Evolutionary conservation across 2,329 filamentous ascomycete species (phyloP).

Genomic region (Paracorniculantispora psalliotae): DNA sequence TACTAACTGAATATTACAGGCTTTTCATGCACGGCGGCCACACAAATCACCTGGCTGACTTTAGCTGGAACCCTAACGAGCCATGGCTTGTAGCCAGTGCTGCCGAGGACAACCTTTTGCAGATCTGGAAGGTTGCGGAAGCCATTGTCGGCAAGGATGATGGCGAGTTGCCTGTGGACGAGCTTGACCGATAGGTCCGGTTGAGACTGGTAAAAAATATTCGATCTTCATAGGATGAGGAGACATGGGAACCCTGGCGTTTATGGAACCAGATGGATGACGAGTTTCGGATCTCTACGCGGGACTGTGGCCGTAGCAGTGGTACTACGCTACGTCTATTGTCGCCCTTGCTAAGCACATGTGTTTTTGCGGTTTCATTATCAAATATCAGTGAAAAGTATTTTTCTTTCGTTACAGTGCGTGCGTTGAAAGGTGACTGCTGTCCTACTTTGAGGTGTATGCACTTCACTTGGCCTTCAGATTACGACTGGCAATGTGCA

Average conservation of each 20-base stretch:
- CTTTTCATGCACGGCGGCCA: constrained; percentile 99
- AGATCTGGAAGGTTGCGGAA: constrained; percentile 87
- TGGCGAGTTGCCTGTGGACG: constrained; percentile 69
- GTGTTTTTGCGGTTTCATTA: not conserved
- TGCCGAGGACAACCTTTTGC: constrained; percentile 92
- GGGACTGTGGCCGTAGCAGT: not conserved
- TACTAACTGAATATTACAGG: constrained; percentile 35
- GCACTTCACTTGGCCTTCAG: not conserved
- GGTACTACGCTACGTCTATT: not conserved
- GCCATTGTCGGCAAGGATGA: constrained; percentile 75
- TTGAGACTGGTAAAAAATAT: constrained; percentile 13
- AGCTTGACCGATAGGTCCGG: constrained; percentile 59
- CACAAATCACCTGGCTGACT: constrained; percentile 93
- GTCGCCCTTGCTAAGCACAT: not conserved
- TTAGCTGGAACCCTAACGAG: constrained; percentile 95
- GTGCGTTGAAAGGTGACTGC: no score
- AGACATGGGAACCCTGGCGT: constrained; percentile 13
- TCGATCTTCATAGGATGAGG: constrained; percentile 28
- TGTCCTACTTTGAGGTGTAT: no score
- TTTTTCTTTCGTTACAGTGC: not conserved
- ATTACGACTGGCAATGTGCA: not conserved
- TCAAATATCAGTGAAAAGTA: not conserved
- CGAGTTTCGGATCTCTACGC: not conserved
- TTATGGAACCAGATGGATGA: not conserved
- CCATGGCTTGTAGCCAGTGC: constrained; percentile 95